Percentiles rank a stretch among this genome's conserved stretches.
Evolutionary conservation across 2,329 filamentous ascomycete genomes (phyloP).

Genomic region (Cladosporium sphaerospermum): DNA sequence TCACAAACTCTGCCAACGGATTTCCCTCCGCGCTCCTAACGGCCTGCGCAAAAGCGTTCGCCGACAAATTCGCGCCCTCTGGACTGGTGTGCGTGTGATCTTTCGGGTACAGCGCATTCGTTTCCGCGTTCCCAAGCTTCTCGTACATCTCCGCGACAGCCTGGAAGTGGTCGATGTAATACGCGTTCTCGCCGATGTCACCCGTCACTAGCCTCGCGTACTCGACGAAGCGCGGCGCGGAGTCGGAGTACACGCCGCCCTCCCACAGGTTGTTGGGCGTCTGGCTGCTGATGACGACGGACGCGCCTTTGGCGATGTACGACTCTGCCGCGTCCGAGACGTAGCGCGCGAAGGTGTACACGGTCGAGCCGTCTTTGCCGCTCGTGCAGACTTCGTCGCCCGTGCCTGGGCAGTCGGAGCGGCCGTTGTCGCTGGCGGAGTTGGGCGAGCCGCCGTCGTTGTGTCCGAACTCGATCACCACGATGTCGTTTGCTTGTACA

Average conservation of each 20-base stretch:
- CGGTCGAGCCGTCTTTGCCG: conserved; percentile 39
- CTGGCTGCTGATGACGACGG: conserved; percentile 52
- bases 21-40: not conserved
- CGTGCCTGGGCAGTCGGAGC: conserved; percentile 53
- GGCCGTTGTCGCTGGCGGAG: conserved; percentile 51
- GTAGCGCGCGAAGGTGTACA: conserved; percentile 57
- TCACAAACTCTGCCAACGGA: conserved; percentile 1
- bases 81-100: conserved; percentile 60
- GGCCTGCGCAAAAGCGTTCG: conserved; percentile 54
- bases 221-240: conserved; percentile 49
- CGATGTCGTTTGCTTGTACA: conserved; percentile 55
- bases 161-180: conserved; percentile 55
- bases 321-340: conserved; percentile 50
- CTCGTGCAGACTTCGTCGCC: conserved; percentile 49
- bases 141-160: conserved; percentile 52
- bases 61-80: conserved; percentile 49
- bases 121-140: conserved; percentile 43
- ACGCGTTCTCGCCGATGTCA: conserved; percentile 34
- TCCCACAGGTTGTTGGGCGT: conserved; percentile 62
- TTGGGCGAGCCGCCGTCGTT: conserved; percentile 59
- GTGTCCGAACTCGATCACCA: conserved; percentile 67
- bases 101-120: conserved; percentile 50
- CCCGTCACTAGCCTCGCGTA: conserved; percentile 49
- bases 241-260: conserved; percentile 45
- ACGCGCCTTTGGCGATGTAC: conserved; percentile 52